Percentiles rank a stretch among this genome's conserved stretches.
These are phyloP conservation scores for Auriculariales sp. DNA, from an alignment of 768 basidiomycete genomes.

Conservation along the genomic window DNA sequence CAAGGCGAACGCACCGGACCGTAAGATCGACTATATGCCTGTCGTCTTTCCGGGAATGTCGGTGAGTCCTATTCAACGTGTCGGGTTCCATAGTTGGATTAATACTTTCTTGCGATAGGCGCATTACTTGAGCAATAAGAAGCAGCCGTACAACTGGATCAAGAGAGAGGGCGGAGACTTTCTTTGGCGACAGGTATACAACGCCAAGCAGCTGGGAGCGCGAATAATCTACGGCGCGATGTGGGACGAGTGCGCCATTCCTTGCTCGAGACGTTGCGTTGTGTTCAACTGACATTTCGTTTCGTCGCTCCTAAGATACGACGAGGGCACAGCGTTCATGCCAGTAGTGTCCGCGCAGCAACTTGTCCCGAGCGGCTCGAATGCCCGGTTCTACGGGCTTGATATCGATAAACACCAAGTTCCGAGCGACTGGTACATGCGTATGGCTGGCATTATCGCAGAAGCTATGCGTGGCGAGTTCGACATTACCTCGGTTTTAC, in stretches of 20 bases:
- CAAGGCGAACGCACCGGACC: constrained; percentile 30
- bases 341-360: constrained; percentile 48
- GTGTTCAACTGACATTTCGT: neutral
- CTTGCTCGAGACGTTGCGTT: neutral
- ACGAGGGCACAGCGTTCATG: constrained; percentile 75
- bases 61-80: constrained; percentile 28
- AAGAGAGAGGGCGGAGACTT: constrained; percentile 62
- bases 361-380: constrained; percentile 44
- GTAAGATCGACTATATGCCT: constrained; percentile 68
- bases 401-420: constrained; percentile 68
- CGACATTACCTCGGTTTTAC: constrained; percentile 46
- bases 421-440: constrained; percentile 79
- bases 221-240: constrained; percentile 67
- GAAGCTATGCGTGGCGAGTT: constrained; percentile 54
- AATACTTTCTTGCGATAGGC: constrained; percentile 35
- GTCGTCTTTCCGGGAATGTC: constrained; percentile 73
- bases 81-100: neutral
- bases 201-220: constrained; percentile 45
- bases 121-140: constrained; percentile 53
- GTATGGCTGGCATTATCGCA: constrained; percentile 57
- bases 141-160: constrained; percentile 60
- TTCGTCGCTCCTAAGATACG: constrained; percentile 55
- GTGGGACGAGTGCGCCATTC: constrained; percentile 63
- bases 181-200: constrained; percentile 65
- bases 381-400: constrained; percentile 39